Evolutionary conservation across 148 eudicot genomes (phyloP).

Genomic region (Polygonum aviculare): DNA sequence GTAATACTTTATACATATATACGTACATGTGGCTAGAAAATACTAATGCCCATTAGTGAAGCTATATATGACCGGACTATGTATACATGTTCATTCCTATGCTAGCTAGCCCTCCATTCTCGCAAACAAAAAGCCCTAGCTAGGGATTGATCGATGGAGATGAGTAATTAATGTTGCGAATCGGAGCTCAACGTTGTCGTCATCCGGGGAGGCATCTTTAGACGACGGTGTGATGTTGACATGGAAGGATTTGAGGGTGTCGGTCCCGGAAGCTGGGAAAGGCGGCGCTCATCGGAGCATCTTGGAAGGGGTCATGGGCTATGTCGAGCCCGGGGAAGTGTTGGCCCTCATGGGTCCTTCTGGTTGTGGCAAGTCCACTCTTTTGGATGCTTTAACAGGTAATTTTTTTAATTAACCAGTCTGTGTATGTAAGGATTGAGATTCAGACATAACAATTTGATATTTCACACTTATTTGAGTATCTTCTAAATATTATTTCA

Average conservation of each 20-base stretch:
- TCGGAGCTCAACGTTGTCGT: background rate
- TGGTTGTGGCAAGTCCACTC: slow-evolving; percentile 53
- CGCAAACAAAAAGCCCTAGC: too few species aligned
- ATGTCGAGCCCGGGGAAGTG: slow-evolving; percentile 34
- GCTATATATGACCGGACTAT: too few species aligned
- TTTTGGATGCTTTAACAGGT: slow-evolving; percentile 50
- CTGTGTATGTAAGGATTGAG: too few species aligned
- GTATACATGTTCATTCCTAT: too few species aligned
- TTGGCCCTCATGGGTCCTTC: slow-evolving; percentile 60
- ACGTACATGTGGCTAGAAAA: too few species aligned
- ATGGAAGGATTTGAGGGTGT: slow-evolving; percentile 41
- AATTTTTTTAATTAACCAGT: background rate
- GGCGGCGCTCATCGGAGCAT: slow-evolving; percentile 19
- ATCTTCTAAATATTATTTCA: background rate
- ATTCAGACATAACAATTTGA: too few species aligned
- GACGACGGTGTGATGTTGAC: slow-evolving; percentile 25
- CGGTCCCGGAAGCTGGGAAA: slow-evolving; percentile 15
- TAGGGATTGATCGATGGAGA: too few species aligned
- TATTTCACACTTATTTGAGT: background rate
- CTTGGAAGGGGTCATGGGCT: slow-evolving; percentile 30
- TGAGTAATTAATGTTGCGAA: too few species aligned
- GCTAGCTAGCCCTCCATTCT: too few species aligned
- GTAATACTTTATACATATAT: too few species aligned
- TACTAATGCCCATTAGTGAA: too few species aligned
- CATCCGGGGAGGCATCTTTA: background rate